phyloP scores from a whole-genome alignment of 805 yeast genomes.

The Ogataea nonfermentans region DNA sequence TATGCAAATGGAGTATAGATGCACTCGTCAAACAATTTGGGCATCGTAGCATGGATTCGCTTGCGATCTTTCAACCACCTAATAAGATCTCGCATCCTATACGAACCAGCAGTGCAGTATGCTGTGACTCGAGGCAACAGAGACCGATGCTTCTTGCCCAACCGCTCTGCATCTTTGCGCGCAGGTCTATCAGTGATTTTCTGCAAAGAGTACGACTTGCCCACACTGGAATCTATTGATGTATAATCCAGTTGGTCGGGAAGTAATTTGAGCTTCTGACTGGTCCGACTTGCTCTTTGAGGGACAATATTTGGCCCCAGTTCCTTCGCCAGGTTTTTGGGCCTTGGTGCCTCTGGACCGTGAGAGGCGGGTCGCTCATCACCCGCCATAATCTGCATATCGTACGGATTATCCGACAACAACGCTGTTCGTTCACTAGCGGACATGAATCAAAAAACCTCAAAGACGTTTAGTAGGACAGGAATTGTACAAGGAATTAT shows the following conservation, averaged over 20 bases:
- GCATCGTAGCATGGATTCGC: constrained; percentile 70
- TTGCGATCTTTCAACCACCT: constrained; percentile 83
- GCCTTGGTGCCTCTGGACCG: constrained; percentile 6
- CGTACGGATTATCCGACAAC: constrained; percentile 35
- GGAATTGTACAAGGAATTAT: background rate
- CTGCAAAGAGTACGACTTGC: constrained; percentile 74
- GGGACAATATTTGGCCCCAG: constrained; percentile 56
- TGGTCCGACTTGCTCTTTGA: constrained; percentile 71
- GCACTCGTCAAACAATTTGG: constrained; percentile 92
- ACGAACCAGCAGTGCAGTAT: constrained; percentile 92
- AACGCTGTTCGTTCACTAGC: constrained; percentile 28
- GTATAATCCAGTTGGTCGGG: constrained; percentile 53
- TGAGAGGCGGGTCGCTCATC: constrained; percentile 1
- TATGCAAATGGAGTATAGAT: constrained; percentile 86
- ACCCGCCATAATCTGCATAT: constrained; percentile 1
- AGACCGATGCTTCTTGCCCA: constrained; percentile 83
- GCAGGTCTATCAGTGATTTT: constrained; percentile 86
- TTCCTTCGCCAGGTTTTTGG: constrained; percentile 31
- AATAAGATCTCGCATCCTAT: constrained; percentile 80
- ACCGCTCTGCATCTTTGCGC: constrained; percentile 86
- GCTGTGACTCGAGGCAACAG: constrained; percentile 92
- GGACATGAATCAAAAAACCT: constrained; percentile 5
- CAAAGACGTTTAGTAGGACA: background rate
- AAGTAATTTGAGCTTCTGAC: constrained; percentile 67
- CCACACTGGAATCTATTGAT: constrained; percentile 20